Evolutionary conservation across 2,329 filamentous ascomycete genomes (phyloP).

Genomic region (Neonectria faginata): DNA sequence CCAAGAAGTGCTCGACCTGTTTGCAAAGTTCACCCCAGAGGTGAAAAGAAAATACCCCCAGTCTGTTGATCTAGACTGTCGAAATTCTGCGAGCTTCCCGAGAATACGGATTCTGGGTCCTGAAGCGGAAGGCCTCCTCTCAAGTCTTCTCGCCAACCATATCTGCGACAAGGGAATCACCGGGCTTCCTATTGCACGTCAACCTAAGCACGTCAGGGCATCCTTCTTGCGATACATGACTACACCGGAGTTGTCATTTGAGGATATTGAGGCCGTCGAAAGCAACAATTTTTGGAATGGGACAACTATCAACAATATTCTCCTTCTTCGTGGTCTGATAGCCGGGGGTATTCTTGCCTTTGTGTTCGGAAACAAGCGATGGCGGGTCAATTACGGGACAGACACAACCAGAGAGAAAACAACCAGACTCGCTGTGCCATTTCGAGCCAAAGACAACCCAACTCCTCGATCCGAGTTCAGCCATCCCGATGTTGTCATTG

Average conservation of each 20-base stretch:
- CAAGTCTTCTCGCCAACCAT: slow-evolving; percentile 49
- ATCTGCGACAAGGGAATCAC: slow-evolving; percentile 58
- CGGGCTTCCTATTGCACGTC: slow-evolving; percentile 56
- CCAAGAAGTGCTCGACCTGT: slow-evolving; percentile 51
- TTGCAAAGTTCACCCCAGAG: neutral
- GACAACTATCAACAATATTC: slow-evolving; percentile 50
- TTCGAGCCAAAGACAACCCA: neutral
- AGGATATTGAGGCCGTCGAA: slow-evolving; percentile 53
- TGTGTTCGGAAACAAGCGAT: slow-evolving; percentile 67
- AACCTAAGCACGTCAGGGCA: slow-evolving; percentile 45
- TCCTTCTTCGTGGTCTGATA: slow-evolving; percentile 68
- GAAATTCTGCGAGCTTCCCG: neutral
- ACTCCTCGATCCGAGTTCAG: neutral
- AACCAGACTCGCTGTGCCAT: neutral
- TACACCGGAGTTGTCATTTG: slow-evolving; percentile 37
- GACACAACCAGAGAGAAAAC: neutral
- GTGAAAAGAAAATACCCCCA: neutral
- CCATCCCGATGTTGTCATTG: neutral
- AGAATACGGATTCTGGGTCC: slow-evolving; percentile 23
- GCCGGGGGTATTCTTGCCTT: slow-evolving; percentile 66
- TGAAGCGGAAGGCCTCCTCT: slow-evolving; percentile 46
- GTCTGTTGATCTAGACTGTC: neutral
- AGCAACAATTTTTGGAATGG: slow-evolving; percentile 51
- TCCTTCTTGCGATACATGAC: slow-evolving; percentile 60
- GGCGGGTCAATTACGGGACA: slow-evolving; percentile 66